Evolutionary conservation across 305 asterid species (phyloP).

Genomic region (Fraxinus latifolia): DNA sequence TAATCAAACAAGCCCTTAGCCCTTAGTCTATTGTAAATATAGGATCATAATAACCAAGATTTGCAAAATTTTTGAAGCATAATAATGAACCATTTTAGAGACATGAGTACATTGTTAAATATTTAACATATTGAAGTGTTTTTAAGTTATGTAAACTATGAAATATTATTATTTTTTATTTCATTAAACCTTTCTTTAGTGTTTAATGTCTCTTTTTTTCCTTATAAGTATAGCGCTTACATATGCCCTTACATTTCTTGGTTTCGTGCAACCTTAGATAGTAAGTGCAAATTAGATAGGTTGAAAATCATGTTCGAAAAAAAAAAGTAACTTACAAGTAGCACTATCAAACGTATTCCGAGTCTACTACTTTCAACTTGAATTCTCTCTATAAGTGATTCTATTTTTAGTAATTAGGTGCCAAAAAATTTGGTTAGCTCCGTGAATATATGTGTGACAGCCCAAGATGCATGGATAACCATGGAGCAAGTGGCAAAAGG

Average conservation of each 20-base stretch:
- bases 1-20: not conserved
- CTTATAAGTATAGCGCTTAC: not conserved
- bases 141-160: not conserved
- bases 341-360: not conserved
- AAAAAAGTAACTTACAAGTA: not conserved
- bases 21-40: not conserved
- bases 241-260: not conserved
- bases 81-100: not conserved
- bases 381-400: not conserved
- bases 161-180: no score
- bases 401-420: constrained; percentile 2
- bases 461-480: constrained; percentile 44
- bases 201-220: not conserved
- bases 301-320: not conserved
- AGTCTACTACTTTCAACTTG: not conserved
- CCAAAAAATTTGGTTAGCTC: constrained; percentile 3
- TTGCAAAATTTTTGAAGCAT: not conserved
- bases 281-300: not conserved
- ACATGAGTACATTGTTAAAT: not conserved
- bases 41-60: not conserved
- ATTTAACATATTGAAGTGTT: not conserved
- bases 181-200: not conserved
- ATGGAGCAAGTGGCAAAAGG: constrained; percentile 11
- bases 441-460: constrained; percentile 16
- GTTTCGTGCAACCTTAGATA: not conserved